Evolutionary conservation across 441 rosid species (phyloP).

Genomic region (Populus hybrid): DNA sequence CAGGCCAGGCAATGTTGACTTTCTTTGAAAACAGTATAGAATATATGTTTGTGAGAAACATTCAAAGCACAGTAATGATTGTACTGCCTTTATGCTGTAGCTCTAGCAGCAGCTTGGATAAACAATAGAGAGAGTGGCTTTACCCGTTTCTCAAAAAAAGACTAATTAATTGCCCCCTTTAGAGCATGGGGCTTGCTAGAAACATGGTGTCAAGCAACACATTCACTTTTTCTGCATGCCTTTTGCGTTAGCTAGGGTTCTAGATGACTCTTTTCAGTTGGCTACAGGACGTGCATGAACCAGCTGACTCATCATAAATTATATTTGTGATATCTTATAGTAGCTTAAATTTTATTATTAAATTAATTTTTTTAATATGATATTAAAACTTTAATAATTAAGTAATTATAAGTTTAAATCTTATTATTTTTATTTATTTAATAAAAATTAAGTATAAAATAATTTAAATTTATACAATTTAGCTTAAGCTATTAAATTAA

Average conservation of each 20-base stretch:
- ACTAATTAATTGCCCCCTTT: conserved; percentile 11
- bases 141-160: conserved; percentile 22
- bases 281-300: conserved; percentile 23
- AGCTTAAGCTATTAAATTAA: no score
- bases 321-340: no score
- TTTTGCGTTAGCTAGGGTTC: neutral
- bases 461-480: accelerated
- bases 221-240: neutral
- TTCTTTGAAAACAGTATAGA: conserved; percentile 10
- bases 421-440: no score
- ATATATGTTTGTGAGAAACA: neutral
- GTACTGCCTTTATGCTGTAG: conserved; percentile 17
- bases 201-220: conserved; percentile 10
- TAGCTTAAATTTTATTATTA: no score
- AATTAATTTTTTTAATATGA: no score
- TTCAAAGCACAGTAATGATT: conserved; percentile 9
- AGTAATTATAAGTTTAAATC: no score
- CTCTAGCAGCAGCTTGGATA: conserved; percentile 16
- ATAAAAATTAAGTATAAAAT: no score
- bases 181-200: neutral
- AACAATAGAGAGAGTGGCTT: conserved; percentile 24
- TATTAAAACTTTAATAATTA: no score
- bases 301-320: conserved; percentile 2
- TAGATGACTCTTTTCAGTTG: neutral
- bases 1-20: conserved; percentile 20